Conservation (phyloP, 2,329 filamentous ascomycete genomes). For the Verticillium nubilum region DNA sequence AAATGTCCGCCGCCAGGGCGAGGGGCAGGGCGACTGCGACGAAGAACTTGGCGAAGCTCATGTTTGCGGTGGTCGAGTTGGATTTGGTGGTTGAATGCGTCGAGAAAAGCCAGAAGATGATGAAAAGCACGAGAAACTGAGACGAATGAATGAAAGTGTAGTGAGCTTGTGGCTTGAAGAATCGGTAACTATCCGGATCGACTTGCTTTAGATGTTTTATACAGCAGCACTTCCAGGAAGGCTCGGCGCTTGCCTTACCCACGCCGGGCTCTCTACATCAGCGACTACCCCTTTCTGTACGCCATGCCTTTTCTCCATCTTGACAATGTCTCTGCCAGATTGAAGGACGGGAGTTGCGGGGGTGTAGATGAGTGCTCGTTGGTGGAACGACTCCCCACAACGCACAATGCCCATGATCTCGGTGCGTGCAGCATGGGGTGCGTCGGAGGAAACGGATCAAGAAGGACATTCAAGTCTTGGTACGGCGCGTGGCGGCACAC, state of each 20-base stretch:
- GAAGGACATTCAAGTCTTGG: neutral
- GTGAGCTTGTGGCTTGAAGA: neutral
- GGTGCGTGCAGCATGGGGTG: neutral
- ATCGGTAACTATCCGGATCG: neutral
- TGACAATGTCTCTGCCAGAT: neutral
- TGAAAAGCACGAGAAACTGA: slow-evolving; percentile 4
- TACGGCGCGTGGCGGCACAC: neutral
- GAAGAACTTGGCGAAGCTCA: slow-evolving; percentile 10
- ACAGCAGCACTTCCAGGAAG: neutral
- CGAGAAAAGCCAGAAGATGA: neutral
- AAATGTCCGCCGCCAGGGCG: slow-evolving; percentile 28
- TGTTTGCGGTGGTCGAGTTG: neutral
- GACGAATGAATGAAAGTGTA: neutral
- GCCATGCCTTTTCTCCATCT: neutral
- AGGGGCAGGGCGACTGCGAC: slow-evolving; percentile 9
- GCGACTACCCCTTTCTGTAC: neutral
- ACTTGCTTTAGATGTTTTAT: neutral
- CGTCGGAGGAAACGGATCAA: neutral
- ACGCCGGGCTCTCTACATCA: neutral
- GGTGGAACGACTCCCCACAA: neutral
- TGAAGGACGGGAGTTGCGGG: neutral
- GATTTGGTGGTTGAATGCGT: neutral
- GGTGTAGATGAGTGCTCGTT: neutral
- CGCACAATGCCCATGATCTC: neutral
- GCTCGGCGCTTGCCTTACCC: neutral